Conservation (phyloP, 768 basidiomycete species). For the Termitomyces sp. region DNA sequence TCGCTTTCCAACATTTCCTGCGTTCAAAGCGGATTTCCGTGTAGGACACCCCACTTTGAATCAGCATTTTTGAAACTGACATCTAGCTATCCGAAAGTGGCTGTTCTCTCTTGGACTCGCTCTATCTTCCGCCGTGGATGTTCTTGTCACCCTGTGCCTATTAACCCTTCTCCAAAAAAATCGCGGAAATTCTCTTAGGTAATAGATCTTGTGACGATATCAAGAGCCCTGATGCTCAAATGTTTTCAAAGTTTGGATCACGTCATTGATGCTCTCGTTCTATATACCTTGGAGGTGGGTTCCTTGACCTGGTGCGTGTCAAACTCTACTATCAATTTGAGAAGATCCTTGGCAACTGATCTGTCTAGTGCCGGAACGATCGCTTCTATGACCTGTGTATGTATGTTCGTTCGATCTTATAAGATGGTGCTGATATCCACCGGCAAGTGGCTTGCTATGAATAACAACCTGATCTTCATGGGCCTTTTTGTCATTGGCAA, state of each 20-base stretch:
- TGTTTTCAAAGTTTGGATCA: conserved; percentile 27
- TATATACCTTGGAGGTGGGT: conserved; percentile 42
- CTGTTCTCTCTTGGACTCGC: conserved; percentile 44
- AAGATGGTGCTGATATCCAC: conserved; percentile 1
- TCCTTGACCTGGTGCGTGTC: conserved; percentile 30
- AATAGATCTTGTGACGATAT: not conserved
- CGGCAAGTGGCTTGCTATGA: conserved; percentile 42
- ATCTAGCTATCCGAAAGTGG: conserved; percentile 26
- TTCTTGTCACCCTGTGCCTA: conserved; percentile 27
- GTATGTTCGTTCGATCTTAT: conserved; percentile 9
- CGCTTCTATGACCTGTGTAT: conserved; percentile 45
- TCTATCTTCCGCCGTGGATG: conserved; percentile 35
- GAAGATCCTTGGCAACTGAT: not conserved
- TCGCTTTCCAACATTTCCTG: conserved; percentile 10
- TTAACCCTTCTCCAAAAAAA: conserved; percentile 26
- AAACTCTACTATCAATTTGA: not conserved
- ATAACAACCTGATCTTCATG: conserved; percentile 35
- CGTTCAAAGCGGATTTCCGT: conserved; percentile 16
- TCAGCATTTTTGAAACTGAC: not conserved
- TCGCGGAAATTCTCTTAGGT: conserved; percentile 28
- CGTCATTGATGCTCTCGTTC: conserved; percentile 33
- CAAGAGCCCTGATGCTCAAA: not conserved
- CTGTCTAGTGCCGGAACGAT: conserved; percentile 38
- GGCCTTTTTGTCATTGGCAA: conserved; percentile 37
- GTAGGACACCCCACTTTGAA: conserved; percentile 10